These are phyloP conservation scores for Ceratopteris richardii DNA, from an alignment of 75 land plant species.

Conservation along the genomic window DNA sequence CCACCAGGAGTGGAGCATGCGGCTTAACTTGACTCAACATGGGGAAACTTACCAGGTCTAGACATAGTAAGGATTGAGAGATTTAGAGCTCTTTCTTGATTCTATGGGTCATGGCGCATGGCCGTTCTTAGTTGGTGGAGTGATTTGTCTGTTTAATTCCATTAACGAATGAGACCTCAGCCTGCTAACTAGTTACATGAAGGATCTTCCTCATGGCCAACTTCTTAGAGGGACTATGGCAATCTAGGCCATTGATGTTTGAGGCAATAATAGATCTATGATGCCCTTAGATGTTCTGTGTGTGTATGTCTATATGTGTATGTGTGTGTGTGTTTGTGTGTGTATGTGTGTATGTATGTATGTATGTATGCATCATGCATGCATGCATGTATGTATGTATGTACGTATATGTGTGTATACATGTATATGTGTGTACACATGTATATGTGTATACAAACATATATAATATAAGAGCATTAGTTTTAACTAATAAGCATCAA, in stretches of 20 bases:
- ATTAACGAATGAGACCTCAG: slow-evolving; percentile 44
- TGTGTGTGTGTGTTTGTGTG: too few species aligned
- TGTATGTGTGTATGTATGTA: too few species aligned
- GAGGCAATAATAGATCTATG: slow-evolving; percentile 51
- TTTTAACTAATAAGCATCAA: too few species aligned
- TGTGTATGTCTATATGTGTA: too few species aligned
- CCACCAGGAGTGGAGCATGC: slow-evolving; percentile 29
- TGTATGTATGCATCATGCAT: too few species aligned
- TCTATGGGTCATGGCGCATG: slow-evolving; percentile 4
- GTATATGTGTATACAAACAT: too few species aligned
- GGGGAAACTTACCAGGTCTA: slow-evolving; percentile 15
- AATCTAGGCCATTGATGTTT: slow-evolving; percentile 35
- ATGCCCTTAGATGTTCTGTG: slow-evolving; percentile 46
- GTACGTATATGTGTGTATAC: too few species aligned
- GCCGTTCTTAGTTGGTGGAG: slow-evolving; percentile 21
- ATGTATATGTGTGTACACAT: too few species aligned
- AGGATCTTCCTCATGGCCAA: slow-evolving; percentile 6
- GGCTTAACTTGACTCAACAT: slow-evolving; percentile 47
- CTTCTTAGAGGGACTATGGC: slow-evolving; percentile 28
- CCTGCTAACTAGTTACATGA: slow-evolving; percentile 28
- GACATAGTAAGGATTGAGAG: slow-evolving; percentile 18
- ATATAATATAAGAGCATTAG: too few species aligned
- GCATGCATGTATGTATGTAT: too few species aligned
- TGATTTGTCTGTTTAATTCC: slow-evolving; percentile 36
- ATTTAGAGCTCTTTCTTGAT: slow-evolving; percentile 7